phyloP scores from a whole-genome alignment of 2,329 filamentous ascomycete genomes.

The Trichoderma gracile region DNA sequence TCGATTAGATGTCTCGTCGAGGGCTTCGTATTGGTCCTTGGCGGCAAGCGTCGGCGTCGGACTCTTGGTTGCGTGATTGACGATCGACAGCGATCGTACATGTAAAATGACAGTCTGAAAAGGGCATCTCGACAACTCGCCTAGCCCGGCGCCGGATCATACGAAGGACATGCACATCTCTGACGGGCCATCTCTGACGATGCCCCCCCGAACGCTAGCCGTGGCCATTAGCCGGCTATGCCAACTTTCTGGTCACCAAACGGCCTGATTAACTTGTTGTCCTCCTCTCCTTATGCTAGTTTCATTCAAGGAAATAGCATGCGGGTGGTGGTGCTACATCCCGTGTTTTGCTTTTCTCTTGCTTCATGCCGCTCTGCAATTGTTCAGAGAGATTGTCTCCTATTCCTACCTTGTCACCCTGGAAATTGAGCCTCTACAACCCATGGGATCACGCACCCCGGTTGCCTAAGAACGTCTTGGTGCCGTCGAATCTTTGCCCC shows the following conservation, averaged over 20 bases:
- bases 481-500: neutral
- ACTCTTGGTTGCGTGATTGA: constrained; percentile 8
- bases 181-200: constrained; percentile 19
- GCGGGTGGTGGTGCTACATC: neutral
- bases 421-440: constrained; percentile 8
- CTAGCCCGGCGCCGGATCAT: constrained; percentile 18
- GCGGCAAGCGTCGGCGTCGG: neutral
- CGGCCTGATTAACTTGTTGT: neutral
- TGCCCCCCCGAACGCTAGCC: constrained; percentile 14
- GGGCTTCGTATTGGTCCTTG: neutral
- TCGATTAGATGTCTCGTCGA: neutral
- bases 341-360: neutral
- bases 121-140: constrained; percentile 9
- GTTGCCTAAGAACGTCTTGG: neutral
- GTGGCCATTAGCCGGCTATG: constrained; percentile 8
- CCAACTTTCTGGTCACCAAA: neutral
- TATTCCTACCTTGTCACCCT: neutral
- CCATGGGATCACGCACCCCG: neutral
- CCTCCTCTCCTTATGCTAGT: constrained; percentile 1
- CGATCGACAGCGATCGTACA: constrained; percentile 19
- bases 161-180: constrained; percentile 16
- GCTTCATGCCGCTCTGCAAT: neutral
- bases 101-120: constrained; percentile 19
- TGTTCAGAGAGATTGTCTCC: neutral
- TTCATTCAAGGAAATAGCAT: neutral